Evolutionary conservation across 352 stramenopile genomes (phyloP), one percentile per base, ranked within the genome.

Genomic region (Globisporangium carolinianum): DNA sequence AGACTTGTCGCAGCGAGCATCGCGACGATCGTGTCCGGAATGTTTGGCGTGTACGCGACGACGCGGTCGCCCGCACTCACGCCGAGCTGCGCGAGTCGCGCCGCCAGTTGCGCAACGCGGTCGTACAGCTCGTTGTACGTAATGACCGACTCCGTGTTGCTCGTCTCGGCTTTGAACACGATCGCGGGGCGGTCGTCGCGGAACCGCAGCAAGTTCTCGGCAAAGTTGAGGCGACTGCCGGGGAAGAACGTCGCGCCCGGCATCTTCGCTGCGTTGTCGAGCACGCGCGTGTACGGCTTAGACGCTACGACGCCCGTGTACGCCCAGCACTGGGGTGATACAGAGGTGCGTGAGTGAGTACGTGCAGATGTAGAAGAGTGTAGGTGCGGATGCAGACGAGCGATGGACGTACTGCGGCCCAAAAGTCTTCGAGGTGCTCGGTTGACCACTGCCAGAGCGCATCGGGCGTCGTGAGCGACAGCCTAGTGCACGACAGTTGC

Each of bases 1-100:
- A 91, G 61, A 52, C 72, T 89, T 45, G 80, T 89, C 10, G 81
- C 71, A 6, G 81, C 81, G 17, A 91, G 71, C 81, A 91, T 91
- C 4, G 70, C 81, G 32, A 91, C 53, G 61, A 88, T 83, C 42
- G 75, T 68, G n/a, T 91, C 81, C 1, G 81, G 78, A 15, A 85
- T 75, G 55, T 86, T 88, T 14, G 80, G 77, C 37, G 79, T 87
- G 60, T 84, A 90, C 37, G 73, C 80, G 9, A 82, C 80, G 37
- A 90, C 69, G 14, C 80, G 80, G 51, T 90, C 80, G 12, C 80
- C 80, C 5, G 66, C 49, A 8, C 67, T 66, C 36, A 90, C 74
- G 12, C 76, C 75, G 35, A 87, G 66, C 36, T 75, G 57, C 3
- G 58, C 60, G 45, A 91, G 57, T 5, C 73, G 69, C 47, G 68